Evolutionary conservation across 768 basidiomycete genomes (phyloP), one percentile per base, ranked within the genome.

Genomic region (Amanita subjunquillea): DNA sequence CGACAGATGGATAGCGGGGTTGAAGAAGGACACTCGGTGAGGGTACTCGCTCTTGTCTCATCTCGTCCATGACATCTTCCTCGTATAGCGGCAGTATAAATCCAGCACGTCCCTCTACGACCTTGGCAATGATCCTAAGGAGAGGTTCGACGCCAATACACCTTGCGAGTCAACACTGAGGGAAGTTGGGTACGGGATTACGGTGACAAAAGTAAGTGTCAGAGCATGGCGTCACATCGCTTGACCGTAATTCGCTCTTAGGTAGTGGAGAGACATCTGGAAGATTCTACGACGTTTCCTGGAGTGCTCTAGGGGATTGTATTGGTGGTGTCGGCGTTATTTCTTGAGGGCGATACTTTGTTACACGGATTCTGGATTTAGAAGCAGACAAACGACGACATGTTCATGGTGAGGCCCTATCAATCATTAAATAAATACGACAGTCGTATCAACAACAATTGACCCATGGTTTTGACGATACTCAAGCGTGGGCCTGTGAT

Each of bases 111-210:
- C 40, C 22, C 46, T 66, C 37, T 67, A 68, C 47, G 69, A 72
- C 53, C 58, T 68, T 5, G 65, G 69, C 6, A 62, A 61, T 20
- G 60, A 58, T 36, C 47, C 17, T 4, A 48, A 48, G 34, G n/a
- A 30, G 12, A 66, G 64, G 39, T 55, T 58, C 5, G 62, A 34
- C 34, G 34, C 12, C 13, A 34, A 4, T 34, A 12, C 34, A 13
- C 3, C 51, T 20, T 58, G 60, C 23, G 43, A 44, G 6, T 59
- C 58, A 3, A 47, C 56, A n/a, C 51, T 32, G 17, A 47, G 49
- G n/a, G 67, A 67, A 22, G 36, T 64, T 1, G 68, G 68, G 51
- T 71, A 66, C 29, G 71, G 70, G 6, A 69, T 73, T 37, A 69
- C 68, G 20, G 67, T 72, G 27, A 71, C 71, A 6, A 70, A 69